phyloP scores from a whole-genome alignment of 148 eudicot genomes.

The Simmondsia chinensis region DNA sequence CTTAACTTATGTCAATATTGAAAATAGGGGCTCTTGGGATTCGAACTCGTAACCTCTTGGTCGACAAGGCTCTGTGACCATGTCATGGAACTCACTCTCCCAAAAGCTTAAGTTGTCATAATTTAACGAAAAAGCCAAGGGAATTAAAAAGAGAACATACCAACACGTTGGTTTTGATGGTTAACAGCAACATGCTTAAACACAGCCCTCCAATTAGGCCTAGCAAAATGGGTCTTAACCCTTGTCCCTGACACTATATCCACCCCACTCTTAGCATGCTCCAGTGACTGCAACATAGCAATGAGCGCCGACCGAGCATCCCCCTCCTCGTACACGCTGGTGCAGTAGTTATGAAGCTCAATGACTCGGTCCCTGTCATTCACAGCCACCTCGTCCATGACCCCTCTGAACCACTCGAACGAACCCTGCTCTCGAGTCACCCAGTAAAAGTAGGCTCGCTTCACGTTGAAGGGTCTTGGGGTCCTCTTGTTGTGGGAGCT shows the following conservation, averaged over 20 bases:
- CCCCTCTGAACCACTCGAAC: slow-evolving; percentile 44
- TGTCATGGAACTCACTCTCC: neutral
- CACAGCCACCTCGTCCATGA: slow-evolving; percentile 53
- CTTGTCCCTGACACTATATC: slow-evolving; percentile 41
- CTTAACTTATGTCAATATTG: no score
- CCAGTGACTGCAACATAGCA: slow-evolving; percentile 37
- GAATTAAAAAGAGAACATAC: slow-evolving; percentile 13
- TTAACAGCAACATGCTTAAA: slow-evolving; percentile 37
- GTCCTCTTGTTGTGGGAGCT: slow-evolving; percentile 1
- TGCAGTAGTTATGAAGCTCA: slow-evolving; percentile 51
- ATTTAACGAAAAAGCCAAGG: neutral
- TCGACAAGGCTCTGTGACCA: no score
- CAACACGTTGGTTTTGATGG: slow-evolving; percentile 30
- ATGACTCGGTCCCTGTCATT: slow-evolving; percentile 33
- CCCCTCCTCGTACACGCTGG: slow-evolving; percentile 45
- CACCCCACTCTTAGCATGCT: slow-evolving; percentile 43
- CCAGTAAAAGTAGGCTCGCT: slow-evolving; percentile 44
- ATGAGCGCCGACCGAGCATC: slow-evolving; percentile 50
- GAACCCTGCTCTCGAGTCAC: slow-evolving; percentile 44
- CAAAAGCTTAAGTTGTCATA: neutral
- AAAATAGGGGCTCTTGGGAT: no score
- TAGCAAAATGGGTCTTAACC: slow-evolving; percentile 41
- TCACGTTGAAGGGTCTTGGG: slow-evolving; percentile 25
- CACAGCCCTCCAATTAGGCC: slow-evolving; percentile 45
- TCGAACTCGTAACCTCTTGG: no score